Percentiles rank a stretch among this genome's conserved stretches.
Conservation (phyloP, 2,329 filamentous ascomycete species). For the Ramichloridium luteum region DNA sequence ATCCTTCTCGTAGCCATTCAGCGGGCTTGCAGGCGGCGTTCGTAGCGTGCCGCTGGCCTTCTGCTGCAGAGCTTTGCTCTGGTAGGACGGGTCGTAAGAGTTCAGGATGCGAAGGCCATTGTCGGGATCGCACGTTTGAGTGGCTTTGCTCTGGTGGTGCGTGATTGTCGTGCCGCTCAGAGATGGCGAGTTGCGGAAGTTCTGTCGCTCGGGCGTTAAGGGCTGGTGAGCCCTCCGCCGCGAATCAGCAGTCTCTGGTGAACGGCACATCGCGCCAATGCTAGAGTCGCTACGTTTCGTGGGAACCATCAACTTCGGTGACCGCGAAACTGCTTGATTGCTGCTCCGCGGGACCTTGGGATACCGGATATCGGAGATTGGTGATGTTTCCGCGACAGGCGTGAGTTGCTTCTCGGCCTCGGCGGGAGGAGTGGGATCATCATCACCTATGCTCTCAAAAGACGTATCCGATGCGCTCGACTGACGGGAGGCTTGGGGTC, state of each 20-base stretch:
- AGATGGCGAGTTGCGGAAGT: constrained; percentile 7
- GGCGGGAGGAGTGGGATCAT: constrained; percentile 35
- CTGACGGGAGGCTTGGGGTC: constrained; percentile 13
- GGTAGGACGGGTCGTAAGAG: constrained; percentile 10
- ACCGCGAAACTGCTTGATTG: constrained; percentile 34
- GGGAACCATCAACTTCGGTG: constrained; percentile 8
- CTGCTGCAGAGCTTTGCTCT: constrained; percentile 6
- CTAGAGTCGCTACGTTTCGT: background rate
- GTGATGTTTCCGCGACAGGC: constrained; percentile 30
- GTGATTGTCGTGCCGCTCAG: constrained; percentile 23
- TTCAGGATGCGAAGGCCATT: constrained; percentile 22
- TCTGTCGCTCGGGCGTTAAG: constrained; percentile 9
- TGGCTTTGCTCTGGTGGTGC: constrained; percentile 26
- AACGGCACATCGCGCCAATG: too few species aligned
- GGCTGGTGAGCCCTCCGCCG: background rate
- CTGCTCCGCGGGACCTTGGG: constrained; percentile 37
- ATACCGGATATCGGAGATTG: constrained; percentile 34
- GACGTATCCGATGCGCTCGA: constrained; percentile 24
- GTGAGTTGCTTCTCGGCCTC: constrained; percentile 32
- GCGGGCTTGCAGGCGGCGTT: constrained; percentile 9
- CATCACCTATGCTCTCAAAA: constrained; percentile 34
- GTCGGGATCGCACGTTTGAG: constrained; percentile 26
- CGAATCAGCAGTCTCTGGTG: too few species aligned
- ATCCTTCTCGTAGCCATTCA: constrained; percentile 24
- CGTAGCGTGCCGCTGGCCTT: constrained; percentile 1